These are phyloP conservation scores for Tricholoma matsutake DNA, from an alignment of 768 basidiomycete species.

Conservation along the genomic window DNA sequence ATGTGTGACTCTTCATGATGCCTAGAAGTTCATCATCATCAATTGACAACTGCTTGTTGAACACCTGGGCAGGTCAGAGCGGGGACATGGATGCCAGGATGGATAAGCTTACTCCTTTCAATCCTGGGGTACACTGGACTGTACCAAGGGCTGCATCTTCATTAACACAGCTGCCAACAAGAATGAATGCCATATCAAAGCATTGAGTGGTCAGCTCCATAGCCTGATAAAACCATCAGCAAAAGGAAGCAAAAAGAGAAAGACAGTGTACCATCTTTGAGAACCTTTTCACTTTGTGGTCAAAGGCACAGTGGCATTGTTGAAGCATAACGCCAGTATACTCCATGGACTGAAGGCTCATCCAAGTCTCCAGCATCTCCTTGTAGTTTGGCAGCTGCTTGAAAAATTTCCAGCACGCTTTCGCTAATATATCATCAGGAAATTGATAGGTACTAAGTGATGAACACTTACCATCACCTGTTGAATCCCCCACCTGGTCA, in stretches of 20 bases:
- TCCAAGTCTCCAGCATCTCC: too few relatives aligned
- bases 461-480: too few relatives aligned
- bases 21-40: too few relatives aligned
- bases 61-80: too few relatives aligned
- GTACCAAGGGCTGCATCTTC: background rate
- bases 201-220: background rate
- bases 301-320: background rate
- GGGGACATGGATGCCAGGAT: too few relatives aligned
- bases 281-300: background rate
- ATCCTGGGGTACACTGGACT: too few relatives aligned
- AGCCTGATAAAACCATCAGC: background rate
- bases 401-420: background rate
- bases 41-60: too few relatives aligned
- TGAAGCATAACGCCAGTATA: background rate
- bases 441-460: background rate
- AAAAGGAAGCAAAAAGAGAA: background rate
- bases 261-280: background rate
- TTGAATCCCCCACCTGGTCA: too few relatives aligned
- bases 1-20: background rate
- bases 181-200: background rate
- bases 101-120: too few relatives aligned
- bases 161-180: background rate
- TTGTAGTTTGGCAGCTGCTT: too few relatives aligned
- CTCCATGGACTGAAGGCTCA: too few relatives aligned
- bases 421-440: background rate